These are phyloP conservation scores for Rosa multiflora DNA, from an alignment of 306 rosid genomes.

Conservation along the genomic window DNA sequence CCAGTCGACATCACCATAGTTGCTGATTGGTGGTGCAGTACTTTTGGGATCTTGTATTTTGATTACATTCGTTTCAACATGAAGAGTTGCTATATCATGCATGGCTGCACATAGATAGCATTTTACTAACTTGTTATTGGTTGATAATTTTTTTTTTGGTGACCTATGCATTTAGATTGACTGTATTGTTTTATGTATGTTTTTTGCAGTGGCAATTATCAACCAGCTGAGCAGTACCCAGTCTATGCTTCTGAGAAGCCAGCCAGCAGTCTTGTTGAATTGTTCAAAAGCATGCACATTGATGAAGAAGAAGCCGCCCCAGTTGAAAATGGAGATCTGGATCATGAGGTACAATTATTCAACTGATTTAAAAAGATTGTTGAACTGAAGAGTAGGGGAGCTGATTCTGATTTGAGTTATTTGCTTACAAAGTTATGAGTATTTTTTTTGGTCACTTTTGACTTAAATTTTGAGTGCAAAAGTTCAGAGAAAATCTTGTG, in stretches of 20 bases:
- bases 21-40: not conserved
- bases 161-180: conserved; percentile 21
- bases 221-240: conserved; percentile 73
- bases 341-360: conserved; percentile 55
- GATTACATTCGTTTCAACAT: not conserved
- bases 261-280: conserved; percentile 66
- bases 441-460: not conserved
- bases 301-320: conserved; percentile 51
- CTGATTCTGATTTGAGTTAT: not conserved
- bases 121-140: not conserved
- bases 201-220: conserved; percentile 55
- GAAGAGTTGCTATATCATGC: not conserved
- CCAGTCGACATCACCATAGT: not conserved
- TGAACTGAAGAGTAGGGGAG: not conserved
- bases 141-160: not conserved
- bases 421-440: not conserved
- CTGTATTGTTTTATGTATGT: conserved; percentile 20
- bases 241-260: conserved; percentile 54
- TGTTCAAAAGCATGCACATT: conserved; percentile 72
- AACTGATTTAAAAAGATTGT: conserved; percentile 15
- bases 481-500: not conserved
- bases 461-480: not conserved
- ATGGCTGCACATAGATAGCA: not conserved
- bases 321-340: conserved; percentile 74
- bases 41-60: not conserved